phyloP scores from a whole-genome alignment of 345 rosid genomes.

The Sisymbrium irio region DNA sequence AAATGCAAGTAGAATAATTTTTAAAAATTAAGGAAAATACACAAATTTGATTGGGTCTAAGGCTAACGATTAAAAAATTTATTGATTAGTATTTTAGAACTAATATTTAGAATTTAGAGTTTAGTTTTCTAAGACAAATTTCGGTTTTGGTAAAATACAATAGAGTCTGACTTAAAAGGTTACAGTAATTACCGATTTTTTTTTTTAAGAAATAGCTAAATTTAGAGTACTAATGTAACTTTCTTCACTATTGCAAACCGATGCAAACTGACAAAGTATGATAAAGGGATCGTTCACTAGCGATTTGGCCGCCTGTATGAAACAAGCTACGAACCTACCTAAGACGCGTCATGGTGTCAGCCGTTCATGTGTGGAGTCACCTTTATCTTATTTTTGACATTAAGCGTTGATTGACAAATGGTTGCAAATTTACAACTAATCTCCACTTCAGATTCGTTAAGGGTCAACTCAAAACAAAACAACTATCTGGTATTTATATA shows the following conservation, averaged over 20 bases:
- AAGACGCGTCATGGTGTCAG: not conserved
- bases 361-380: not conserved
- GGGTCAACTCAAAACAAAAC: not conserved
- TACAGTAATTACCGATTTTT: no score
- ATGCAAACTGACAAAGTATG: not conserved
- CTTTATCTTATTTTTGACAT: not conserved
- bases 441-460: not conserved
- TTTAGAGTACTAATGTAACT: not conserved
- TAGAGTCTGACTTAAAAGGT: no score
- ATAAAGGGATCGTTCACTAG: not conserved
- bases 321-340: not conserved
- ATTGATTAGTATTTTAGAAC: not conserved
- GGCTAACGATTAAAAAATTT: not conserved
- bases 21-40: not conserved
- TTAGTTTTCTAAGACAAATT: no score
- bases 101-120: no score
- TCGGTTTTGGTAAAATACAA: no score
- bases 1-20: not conserved
- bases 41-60: not conserved
- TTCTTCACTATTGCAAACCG: not conserved
- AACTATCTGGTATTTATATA: no score
- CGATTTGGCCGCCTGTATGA: not conserved
- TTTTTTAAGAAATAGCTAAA: no score
- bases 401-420: not conserved
- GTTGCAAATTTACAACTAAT: not conserved